Conservation (phyloP, 352 stramenopile genomes). For the Phytophthora citrophthora region DNA sequence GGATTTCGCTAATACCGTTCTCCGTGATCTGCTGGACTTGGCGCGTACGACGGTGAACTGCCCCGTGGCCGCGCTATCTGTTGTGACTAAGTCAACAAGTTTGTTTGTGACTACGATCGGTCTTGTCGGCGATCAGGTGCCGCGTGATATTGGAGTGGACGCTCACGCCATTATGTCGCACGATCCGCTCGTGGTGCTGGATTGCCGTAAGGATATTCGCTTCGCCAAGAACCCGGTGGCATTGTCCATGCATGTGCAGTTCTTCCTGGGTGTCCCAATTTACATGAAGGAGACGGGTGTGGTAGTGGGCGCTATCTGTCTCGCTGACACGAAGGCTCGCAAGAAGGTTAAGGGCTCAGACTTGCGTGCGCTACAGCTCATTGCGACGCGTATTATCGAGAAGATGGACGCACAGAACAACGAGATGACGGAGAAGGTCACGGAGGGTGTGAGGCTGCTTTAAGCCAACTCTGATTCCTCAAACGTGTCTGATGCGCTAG, state of each 20-base stretch:
- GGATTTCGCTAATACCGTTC: constrained; percentile 73
- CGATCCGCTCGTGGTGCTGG: constrained; percentile 77
- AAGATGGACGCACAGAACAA: constrained; percentile 72
- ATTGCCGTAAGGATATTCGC: constrained; percentile 75
- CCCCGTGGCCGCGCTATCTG: constrained; percentile 68
- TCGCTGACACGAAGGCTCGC: constrained; percentile 70
- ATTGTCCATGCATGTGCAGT: constrained; percentile 71
- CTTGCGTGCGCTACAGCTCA: constrained; percentile 68
- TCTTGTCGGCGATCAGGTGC: constrained; percentile 77
- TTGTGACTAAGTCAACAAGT: constrained; percentile 75
- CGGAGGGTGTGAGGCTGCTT: constrained; percentile 43
- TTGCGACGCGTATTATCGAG: constrained; percentile 71
- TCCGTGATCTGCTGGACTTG: constrained; percentile 78
- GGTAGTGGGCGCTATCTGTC: constrained; percentile 72
- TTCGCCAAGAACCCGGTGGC: constrained; percentile 84
- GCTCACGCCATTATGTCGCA: constrained; percentile 78
- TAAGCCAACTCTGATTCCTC: constrained; percentile 20
- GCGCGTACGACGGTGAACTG: constrained; percentile 74
- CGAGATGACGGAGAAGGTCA: constrained; percentile 34
- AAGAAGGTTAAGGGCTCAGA: constrained; percentile 71
- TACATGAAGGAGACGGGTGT: constrained; percentile 69
- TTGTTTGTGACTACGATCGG: constrained; percentile 81
- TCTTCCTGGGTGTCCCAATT: constrained; percentile 81
- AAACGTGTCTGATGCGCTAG: constrained; percentile 16
- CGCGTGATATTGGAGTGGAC: constrained; percentile 78